Evolutionary conservation across 345 rosid species (phyloP).

Genomic region (Citrus inodora): DNA sequence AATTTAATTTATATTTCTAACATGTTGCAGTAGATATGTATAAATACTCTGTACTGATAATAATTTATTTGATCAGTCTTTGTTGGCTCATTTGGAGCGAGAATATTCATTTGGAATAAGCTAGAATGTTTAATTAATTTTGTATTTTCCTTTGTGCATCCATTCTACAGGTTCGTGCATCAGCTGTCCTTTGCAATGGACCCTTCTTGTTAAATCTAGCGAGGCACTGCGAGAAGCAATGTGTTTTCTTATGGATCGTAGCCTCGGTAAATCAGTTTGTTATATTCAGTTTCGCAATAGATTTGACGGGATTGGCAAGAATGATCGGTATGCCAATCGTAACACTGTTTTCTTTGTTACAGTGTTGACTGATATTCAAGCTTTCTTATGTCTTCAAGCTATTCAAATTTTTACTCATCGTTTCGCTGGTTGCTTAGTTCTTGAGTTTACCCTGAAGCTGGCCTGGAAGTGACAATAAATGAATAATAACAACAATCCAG

Average conservation of each 20-base stretch:
- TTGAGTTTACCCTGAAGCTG: not conserved
- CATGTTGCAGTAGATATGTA: too few species aligned
- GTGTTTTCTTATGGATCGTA: conserved; percentile 32
- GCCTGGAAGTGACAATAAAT: not conserved
- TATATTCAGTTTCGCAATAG: conserved; percentile 31
- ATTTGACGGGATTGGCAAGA: conserved; percentile 16
- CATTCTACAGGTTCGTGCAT: too few species aligned
- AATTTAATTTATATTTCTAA: too few species aligned
- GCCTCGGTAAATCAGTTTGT: conserved; percentile 17
- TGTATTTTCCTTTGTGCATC: too few species aligned
- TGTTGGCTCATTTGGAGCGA: too few species aligned
- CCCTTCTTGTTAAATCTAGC: too few species aligned
- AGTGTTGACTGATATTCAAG: too few species aligned
- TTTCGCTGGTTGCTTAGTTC: not conserved
- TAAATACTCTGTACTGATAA: too few species aligned
- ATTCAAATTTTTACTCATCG: not conserved
- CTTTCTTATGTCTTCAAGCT: conserved; percentile 21
- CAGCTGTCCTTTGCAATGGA: too few species aligned
- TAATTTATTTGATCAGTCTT: too few species aligned
- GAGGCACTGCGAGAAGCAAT: conserved; percentile 21
- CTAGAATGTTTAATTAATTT: too few species aligned
- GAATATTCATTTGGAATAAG: too few species aligned
- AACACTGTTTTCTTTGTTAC: not conserved
- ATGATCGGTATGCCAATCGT: conserved; percentile 22
- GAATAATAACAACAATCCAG: not conserved